Percentiles rank a stretch among this genome's conserved stretches.
Conservation (phyloP, 1,284 basidiomycete genomes). For the Dichomitus squalens region DNA sequence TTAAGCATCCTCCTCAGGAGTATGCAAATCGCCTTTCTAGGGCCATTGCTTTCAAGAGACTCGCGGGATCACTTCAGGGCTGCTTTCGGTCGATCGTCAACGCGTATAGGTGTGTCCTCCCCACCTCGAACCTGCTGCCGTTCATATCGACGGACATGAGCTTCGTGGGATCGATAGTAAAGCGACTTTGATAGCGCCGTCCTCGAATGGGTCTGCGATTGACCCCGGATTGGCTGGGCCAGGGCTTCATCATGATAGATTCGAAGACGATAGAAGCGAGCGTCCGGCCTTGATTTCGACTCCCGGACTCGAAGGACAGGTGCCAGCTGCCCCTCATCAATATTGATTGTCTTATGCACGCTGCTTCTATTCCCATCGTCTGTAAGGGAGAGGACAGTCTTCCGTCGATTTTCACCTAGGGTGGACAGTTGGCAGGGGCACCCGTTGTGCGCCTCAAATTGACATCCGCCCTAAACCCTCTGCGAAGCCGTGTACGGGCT, state of each 20-base stretch:
- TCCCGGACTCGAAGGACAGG: not conserved
- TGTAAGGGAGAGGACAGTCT: too few species aligned
- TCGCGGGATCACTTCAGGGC: not conserved
- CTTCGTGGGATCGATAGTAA: slow-evolving; percentile 22
- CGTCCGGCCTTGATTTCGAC: slow-evolving; percentile 5
- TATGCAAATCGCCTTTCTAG: not conserved
- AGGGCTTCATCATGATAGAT: slow-evolving; percentile 8
- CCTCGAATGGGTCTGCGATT: slow-evolving; percentile 12
- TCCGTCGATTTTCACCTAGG: too few species aligned
- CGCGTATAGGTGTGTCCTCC: not conserved
- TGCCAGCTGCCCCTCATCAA: not conserved
- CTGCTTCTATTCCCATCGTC: too few species aligned
- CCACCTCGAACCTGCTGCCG: slow-evolving; percentile 13
- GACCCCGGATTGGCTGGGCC: slow-evolving; percentile 17
- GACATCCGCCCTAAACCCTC: too few species aligned
- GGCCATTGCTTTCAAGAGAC: not conserved
- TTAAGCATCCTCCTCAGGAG: not conserved
- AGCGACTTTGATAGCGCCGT: slow-evolving; percentile 14
- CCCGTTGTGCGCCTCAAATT: too few species aligned
- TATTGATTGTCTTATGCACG: not conserved
- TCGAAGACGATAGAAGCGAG: slow-evolving; percentile 7
- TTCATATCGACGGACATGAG: slow-evolving; percentile 23
- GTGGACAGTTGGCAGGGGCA: too few species aligned
- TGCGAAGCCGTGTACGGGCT: too few species aligned
- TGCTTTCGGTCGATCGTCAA: not conserved